A percentile compares a stretch with the other conserved stretches of the same genome.
Conservation (phyloP, 1,284 basidiomycete genomes). For the Pascua guehoae region DNA sequence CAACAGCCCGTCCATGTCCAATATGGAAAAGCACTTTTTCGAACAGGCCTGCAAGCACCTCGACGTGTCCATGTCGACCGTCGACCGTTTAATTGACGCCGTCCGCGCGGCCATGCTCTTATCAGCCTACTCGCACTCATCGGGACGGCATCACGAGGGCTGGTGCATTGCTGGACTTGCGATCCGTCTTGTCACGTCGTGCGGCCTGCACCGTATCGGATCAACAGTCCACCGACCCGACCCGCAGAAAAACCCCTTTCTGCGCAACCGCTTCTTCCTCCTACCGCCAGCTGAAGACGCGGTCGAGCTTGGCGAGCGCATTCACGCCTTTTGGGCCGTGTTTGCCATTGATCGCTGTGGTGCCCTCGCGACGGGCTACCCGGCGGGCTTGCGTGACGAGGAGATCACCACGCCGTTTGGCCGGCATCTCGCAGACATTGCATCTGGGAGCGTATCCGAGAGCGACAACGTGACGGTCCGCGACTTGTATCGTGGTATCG, state of each 20-base stretch:
- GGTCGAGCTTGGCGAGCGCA: constrained; percentile 41
- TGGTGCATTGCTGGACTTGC: constrained; percentile 38
- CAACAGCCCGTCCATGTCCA: constrained; percentile 27
- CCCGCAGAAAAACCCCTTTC: constrained; percentile 26
- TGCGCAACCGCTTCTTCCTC: constrained; percentile 32
- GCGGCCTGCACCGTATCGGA: constrained; percentile 40
- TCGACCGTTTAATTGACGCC: constrained; percentile 41
- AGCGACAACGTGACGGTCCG: constrained; percentile 36
- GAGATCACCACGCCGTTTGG: constrained; percentile 45
- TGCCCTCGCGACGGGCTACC: constrained; percentile 38
- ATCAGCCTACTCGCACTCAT: constrained; percentile 38
- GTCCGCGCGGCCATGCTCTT: constrained; percentile 40
- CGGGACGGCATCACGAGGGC: constrained; percentile 41
- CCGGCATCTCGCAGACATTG: constrained; percentile 32
- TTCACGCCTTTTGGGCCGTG: constrained; percentile 44
- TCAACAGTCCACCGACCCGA: constrained; percentile 27
- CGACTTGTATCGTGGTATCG: constrained; percentile 33
- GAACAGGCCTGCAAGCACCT: constrained; percentile 32
- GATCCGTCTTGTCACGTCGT: constrained; percentile 35
- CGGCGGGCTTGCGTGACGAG: constrained; percentile 29
- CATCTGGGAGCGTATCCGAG: constrained; percentile 29
- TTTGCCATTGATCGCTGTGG: constrained; percentile 38
- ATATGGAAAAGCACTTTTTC: constrained; percentile 39
- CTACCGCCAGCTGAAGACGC: constrained; percentile 41
- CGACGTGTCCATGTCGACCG: constrained; percentile 32